A percentile compares a stretch with the other conserved stretches of the same genome.
phyloP scores from a whole-genome alignment of 2,329 filamentous ascomycete genomes.

The Colletotrichum shisoi region DNA sequence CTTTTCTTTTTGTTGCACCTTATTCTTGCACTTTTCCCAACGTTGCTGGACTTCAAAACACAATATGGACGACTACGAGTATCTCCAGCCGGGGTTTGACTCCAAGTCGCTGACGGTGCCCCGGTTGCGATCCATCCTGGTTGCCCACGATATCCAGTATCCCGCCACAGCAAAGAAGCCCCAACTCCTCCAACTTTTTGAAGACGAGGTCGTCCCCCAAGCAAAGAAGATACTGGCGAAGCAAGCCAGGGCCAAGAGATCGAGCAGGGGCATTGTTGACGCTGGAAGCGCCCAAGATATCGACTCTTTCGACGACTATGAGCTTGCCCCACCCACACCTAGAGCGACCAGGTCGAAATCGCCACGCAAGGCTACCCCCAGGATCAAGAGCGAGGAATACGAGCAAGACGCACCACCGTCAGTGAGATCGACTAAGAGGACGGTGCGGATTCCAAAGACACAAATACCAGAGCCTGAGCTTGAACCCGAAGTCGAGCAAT shows the following conservation, averaged over 20 bases:
- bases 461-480: slow-evolving; percentile 57
- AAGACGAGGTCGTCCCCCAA: slow-evolving; percentile 78
- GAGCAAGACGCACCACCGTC: slow-evolving; percentile 51
- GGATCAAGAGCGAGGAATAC: slow-evolving; percentile 62
- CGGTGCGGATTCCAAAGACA: slow-evolving; percentile 62
- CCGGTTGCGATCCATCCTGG: slow-evolving; percentile 86
- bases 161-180: slow-evolving; percentile 90
- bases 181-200: slow-evolving; percentile 85
- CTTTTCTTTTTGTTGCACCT: neutral
- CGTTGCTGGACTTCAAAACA: slow-evolving; percentile 5
- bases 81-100: slow-evolving; percentile 88
- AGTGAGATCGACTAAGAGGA: slow-evolving; percentile 62
- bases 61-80: slow-evolving; percentile 74
- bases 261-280: slow-evolving; percentile 83
- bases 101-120: slow-evolving; percentile 84
- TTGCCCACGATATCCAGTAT: slow-evolving; percentile 86
- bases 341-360: slow-evolving; percentile 63
- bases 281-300: slow-evolving; percentile 72
- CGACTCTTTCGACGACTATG: slow-evolving; percentile 68
- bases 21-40: slow-evolving; percentile 3
- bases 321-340: slow-evolving; percentile 59
- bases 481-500: slow-evolving; percentile 47
- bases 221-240: slow-evolving; percentile 78
- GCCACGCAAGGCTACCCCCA: slow-evolving; percentile 62
- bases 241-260: slow-evolving; percentile 81